These are phyloP conservation scores for Silene coronaria DNA, from an alignment of 179 eudicot species.

Conservation along the genomic window DNA sequence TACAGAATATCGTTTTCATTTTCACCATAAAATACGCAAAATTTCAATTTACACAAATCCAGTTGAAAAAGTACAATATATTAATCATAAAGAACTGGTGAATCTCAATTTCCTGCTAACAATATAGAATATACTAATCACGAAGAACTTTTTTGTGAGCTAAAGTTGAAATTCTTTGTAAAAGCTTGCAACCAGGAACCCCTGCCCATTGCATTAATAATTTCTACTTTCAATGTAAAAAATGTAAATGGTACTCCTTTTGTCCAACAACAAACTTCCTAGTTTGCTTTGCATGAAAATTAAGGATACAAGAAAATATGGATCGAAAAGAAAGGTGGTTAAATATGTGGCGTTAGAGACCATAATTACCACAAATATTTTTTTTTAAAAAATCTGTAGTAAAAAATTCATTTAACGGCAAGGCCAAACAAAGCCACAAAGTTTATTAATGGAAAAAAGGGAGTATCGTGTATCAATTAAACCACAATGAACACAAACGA, in stretches of 20 bases:
- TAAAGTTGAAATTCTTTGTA: not conserved
- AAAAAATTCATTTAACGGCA: not conserved
- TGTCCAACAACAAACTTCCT: not conserved
- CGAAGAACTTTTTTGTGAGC: too few relatives aligned
- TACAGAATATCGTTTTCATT: not conserved
- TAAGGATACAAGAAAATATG: not conserved
- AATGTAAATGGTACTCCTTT: not conserved
- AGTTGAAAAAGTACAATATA: not conserved
- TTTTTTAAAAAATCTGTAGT: not conserved
- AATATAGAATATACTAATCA: too few relatives aligned
- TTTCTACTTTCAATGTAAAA: not conserved
- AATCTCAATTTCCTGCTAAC: not conserved
- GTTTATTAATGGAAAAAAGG: not conserved
- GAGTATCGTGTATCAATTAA: not conserved
- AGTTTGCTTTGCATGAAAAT: not conserved
- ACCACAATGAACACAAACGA: not conserved
- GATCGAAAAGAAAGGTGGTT: not conserved
- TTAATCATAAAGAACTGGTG: not conserved
- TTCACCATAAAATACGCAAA: slow-evolving; percentile 1
- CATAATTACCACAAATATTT: not conserved
- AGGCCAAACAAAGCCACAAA: not conserved
- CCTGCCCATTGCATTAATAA: not conserved
- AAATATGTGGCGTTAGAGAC: not conserved
- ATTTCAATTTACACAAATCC: not conserved
- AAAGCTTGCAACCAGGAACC: not conserved